phyloP scores from a whole-genome alignment of 2,329 filamentous ascomycete species.

The Fusarium lateritium region DNA sequence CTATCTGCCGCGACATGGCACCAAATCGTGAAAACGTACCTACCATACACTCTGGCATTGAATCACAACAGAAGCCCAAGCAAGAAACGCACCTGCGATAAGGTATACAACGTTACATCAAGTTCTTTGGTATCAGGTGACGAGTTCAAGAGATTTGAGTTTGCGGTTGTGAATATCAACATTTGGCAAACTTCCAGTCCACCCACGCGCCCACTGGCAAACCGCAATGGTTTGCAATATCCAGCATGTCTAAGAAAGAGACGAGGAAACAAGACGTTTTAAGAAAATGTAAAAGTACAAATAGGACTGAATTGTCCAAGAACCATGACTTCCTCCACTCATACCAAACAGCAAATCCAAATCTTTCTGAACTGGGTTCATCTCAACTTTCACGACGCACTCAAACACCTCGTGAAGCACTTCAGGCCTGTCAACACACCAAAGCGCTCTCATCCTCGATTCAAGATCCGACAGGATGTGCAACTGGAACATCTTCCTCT shows the following conservation, averaged over 20 bases:
- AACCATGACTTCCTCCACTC: background rate
- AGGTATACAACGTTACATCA: background rate
- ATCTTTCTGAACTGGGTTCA: background rate
- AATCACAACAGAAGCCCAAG: background rate
- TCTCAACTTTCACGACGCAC: background rate
- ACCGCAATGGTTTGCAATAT: background rate
- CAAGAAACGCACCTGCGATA: background rate
- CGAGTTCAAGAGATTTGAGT: background rate
- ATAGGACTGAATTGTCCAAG: background rate
- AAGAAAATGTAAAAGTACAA: background rate
- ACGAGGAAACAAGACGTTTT: too few relatives aligned
- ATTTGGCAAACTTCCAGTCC: conserved; percentile 8
- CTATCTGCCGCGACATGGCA: too few relatives aligned
- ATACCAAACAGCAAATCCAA: background rate
- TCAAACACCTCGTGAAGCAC: background rate
- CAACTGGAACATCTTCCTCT: conserved; percentile 36
- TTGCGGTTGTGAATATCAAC: background rate
- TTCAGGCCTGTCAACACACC: background rate
- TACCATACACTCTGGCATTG: background rate
- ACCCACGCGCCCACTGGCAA: conserved; percentile 7
- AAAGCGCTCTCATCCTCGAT: background rate
- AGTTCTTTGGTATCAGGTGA: background rate
- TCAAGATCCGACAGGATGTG: conserved; percentile 21
- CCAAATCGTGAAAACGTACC: background rate
- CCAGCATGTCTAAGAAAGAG: background rate